phyloP scores from a whole-genome alignment of 805 yeast genomes.

The Spencermartinsiella europaea region DNA sequence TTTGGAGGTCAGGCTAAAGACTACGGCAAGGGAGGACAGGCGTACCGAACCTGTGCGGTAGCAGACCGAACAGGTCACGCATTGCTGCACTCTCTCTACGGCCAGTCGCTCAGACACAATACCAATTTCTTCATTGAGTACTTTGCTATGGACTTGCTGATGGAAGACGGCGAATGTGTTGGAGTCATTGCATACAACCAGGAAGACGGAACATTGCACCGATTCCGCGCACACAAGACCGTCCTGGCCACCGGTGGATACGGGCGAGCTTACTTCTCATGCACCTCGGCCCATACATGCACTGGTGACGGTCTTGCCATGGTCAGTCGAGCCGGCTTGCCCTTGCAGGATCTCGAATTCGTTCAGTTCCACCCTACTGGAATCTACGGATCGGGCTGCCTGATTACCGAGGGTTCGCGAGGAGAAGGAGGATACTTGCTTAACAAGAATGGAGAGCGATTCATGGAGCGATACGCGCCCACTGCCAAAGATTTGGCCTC shows the following conservation, averaged over 20 bases:
- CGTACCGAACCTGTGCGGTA: constrained; percentile 98
- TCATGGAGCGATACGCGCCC: constrained; percentile 99
- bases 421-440: constrained; percentile 99
- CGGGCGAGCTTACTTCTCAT: constrained; percentile 97
- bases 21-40: constrained; percentile 98
- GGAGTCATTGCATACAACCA: constrained; percentile 98
- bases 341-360: constrained; percentile 94
- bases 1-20: constrained; percentile 97
- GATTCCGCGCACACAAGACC: constrained; percentile 96
- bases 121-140: constrained; percentile 97
- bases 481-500: constrained; percentile 97
- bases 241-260: constrained; percentile 98
- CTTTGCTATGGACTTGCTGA: constrained; percentile 89
- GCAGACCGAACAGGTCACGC: constrained; percentile 99
- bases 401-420: constrained; percentile 99
- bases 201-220: constrained; percentile 97
- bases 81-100: constrained; percentile 88
- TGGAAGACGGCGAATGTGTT: constrained; percentile 92
- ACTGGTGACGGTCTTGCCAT: constrained; percentile 99
- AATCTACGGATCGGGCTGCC: constrained; percentile 97
- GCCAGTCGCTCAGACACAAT: constrained; percentile 94
- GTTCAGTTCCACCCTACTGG: constrained; percentile 99
- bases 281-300: constrained; percentile 99
- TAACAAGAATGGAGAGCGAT: constrained; percentile 97
- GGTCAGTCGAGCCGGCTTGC: constrained; percentile 98